Evolutionary conservation across 2,329 filamentous ascomycete species (phyloP), one percentile per base, ranked within the genome.

Genomic region (Fusarium devonianum): DNA sequence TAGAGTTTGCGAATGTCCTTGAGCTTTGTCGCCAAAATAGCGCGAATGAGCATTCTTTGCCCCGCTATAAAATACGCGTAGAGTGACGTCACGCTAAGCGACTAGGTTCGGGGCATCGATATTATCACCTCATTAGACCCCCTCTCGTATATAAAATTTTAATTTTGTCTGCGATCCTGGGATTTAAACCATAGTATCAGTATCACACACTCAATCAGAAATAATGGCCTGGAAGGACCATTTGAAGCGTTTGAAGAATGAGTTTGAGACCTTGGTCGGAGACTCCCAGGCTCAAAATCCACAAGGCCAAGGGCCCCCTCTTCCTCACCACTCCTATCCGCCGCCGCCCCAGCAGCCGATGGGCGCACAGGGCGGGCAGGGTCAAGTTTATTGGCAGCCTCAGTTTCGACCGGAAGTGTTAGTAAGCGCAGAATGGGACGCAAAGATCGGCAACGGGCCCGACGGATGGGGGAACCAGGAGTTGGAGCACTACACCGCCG

Each of bases 401-500:
- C 72, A 71, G 7, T 82, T 84, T 59, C 66, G 72, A 19, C 73
- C 78, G 1, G 67, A 72, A 11, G 70, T 72, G 3, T 74, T 78
- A 0, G 72, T 85, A 3, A 72, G 71, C 0, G 67, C 71, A 3
- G 76, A 83, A 54, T 85, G 83, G 71, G 70, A 79, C 4, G 76
- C 80, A 21, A 80, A 83, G 64, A 72, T 79, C 35, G 76, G 78
- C 19, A 78, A 77, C 23, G 82, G 82, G 19, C 76, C 75, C n/a
- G 76, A 82, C 61, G 82, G 82, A 26, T 85, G 82, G 82, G 82
- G 82, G 16, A 85, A 85, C 62, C 78, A 82, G 52, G 82, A 85
- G 69, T 70, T 81, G 37, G 76, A 85, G 67, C 78, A 81, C 69
- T 85, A 85, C 64, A 79, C 78, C 5, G 69, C 75, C 23, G 66